Evolutionary conservation across 1,284 basidiomycete species (phyloP).

Genomic region (Irpex lacteus): DNA sequence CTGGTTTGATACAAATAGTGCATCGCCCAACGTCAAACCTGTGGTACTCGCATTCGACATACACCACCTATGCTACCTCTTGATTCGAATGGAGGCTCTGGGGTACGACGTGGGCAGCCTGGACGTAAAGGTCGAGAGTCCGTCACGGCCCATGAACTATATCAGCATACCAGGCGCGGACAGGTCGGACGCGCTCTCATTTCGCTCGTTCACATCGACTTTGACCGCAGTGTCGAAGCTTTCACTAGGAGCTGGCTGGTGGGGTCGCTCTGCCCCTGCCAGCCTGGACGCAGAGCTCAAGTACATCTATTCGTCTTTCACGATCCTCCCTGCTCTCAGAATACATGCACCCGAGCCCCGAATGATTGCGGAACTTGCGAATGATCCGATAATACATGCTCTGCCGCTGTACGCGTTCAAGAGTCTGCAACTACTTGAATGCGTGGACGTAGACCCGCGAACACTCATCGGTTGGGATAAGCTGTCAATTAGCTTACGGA

Average conservation of each 20-base stretch:
- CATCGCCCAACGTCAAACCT: conserved; percentile 42
- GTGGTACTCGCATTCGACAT: conserved; percentile 70
- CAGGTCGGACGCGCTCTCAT: conserved; percentile 73
- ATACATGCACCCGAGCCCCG: conserved; percentile 59
- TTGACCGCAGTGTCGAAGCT: conserved; percentile 75
- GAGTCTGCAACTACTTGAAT: conserved; percentile 73
- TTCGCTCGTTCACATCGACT: conserved; percentile 78
- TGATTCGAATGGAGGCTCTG: conserved; percentile 83
- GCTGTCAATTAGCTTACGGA: conserved; percentile 67
- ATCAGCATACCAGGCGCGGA: conserved; percentile 55
- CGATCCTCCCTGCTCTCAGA: conserved; percentile 79
- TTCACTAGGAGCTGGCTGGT: conserved; percentile 71
- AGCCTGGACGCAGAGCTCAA: conserved; percentile 73
- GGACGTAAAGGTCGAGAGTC: conserved; percentile 70
- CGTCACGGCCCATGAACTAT: conserved; percentile 74
- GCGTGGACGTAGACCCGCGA: conserved; percentile 80
- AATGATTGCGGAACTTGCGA: conserved; percentile 66
- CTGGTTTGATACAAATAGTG: conserved; percentile 51
- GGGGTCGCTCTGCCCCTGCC: conserved; percentile 55
- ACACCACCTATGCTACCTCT: conserved; percentile 84
- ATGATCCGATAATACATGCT: conserved; percentile 74
- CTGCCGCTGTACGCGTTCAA: conserved; percentile 84
- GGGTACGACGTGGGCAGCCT: conserved; percentile 76
- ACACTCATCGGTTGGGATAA: conserved; percentile 84
- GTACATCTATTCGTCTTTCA: conserved; percentile 85